Conservation (phyloP, 2,329 filamentous ascomycete genomes). For the Pyricularia sp. region DNA sequence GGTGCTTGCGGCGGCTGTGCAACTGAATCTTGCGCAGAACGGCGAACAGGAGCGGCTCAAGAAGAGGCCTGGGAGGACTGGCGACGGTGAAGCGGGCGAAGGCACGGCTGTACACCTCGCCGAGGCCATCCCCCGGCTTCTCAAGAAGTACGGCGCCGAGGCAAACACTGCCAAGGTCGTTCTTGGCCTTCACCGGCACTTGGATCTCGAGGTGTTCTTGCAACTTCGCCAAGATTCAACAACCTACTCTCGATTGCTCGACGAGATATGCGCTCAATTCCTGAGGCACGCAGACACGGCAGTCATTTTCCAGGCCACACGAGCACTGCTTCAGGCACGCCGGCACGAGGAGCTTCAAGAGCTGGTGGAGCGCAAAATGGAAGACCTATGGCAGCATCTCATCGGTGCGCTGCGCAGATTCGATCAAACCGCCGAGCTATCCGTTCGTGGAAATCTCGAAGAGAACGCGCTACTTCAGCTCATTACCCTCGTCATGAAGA, state of each 20-base stretch:
- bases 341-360: slow-evolving; percentile 85
- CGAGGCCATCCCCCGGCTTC: slow-evolving; percentile 67
- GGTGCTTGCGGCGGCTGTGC: slow-evolving; percentile 75
- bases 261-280: slow-evolving; percentile 92
- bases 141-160: slow-evolving; percentile 90
- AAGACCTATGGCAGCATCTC: slow-evolving; percentile 77
- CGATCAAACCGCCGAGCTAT: slow-evolving; percentile 62
- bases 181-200: slow-evolving; percentile 72
- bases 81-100: slow-evolving; percentile 65
- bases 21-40: slow-evolving; percentile 57
- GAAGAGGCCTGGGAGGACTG: slow-evolving; percentile 48
- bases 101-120: slow-evolving; percentile 71
- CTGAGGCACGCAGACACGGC: slow-evolving; percentile 80
- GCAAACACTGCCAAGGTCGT: slow-evolving; percentile 80
- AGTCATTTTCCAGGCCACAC: slow-evolving; percentile 75
- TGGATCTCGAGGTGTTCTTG: slow-evolving; percentile 81
- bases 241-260: slow-evolving; percentile 70
- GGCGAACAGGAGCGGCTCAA: slow-evolving; percentile 52
- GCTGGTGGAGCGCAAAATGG: slow-evolving; percentile 69
- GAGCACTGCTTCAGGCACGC: slow-evolving; percentile 75
- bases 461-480: slow-evolving; percentile 58
- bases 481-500: slow-evolving; percentile 65
- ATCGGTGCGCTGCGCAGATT: slow-evolving; percentile 65
- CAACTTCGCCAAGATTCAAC: slow-evolving; percentile 80
- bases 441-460: slow-evolving; percentile 58